Evolutionary conservation across 2,329 filamentous ascomycete species (phyloP).

Genomic region (Fusarium sp.): DNA sequence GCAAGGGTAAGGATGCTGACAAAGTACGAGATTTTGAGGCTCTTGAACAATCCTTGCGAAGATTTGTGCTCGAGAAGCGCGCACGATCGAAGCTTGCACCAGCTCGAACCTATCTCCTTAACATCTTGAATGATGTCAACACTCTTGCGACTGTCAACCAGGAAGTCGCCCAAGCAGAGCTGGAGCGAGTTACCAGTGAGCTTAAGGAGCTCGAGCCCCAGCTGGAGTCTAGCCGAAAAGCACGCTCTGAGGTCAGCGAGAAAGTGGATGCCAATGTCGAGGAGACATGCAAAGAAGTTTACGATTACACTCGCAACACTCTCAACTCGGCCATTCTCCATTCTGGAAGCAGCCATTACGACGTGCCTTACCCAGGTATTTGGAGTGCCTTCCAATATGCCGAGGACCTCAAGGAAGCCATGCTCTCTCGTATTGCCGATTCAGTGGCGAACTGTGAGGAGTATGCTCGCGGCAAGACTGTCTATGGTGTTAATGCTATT

Average conservation of each 20-base stretch:
- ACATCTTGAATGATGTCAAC: conserved; percentile 88
- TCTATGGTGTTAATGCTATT: conserved; percentile 85
- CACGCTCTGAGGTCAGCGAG: conserved; percentile 82
- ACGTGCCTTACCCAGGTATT: conserved; percentile 87
- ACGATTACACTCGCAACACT: conserved; percentile 81
- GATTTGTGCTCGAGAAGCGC: conserved; percentile 96
- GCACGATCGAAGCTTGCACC: conserved; percentile 95
- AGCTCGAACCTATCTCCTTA: conserved; percentile 93
- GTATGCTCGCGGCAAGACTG: conserved; percentile 80
- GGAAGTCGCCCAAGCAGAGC: conserved; percentile 85
- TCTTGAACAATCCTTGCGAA: conserved; percentile 86
- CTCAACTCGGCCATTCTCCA: conserved; percentile 80
- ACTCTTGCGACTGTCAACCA: conserved; percentile 86
- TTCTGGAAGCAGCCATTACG: conserved; percentile 81
- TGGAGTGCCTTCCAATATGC: conserved; percentile 90
- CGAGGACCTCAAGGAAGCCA: conserved; percentile 90
- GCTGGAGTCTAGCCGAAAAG: conserved; percentile 85
- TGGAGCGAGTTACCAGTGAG: conserved; percentile 84
- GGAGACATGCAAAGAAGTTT: conserved; percentile 85
- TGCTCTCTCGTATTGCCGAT: conserved; percentile 86
- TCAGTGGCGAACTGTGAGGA: conserved; percentile 86
- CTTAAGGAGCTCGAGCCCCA: conserved; percentile 85
- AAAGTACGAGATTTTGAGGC: conserved; percentile 91
- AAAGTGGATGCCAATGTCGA: conserved; percentile 86
- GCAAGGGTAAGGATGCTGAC: conserved; percentile 88